Percentiles rank a stretch among this genome's conserved stretches.
Evolutionary conservation across 2,329 filamentous ascomycete species (phyloP).

Genomic region (Ophiostoma perfectum): DNA sequence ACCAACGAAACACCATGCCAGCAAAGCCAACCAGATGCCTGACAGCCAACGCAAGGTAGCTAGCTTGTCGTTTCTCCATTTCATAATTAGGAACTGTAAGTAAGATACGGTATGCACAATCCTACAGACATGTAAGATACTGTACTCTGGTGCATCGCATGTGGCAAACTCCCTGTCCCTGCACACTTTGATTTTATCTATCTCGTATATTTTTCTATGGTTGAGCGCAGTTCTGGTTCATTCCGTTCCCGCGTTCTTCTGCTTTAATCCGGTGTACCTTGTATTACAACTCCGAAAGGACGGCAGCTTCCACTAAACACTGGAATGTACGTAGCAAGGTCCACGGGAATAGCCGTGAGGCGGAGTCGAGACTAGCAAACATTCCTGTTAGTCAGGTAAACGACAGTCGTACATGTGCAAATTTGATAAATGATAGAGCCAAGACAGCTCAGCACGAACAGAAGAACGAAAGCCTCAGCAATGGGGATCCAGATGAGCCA

Average conservation of each 20-base stretch:
- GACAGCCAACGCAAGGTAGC: too few species aligned
- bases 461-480: too few species aligned
- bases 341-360: slow-evolving; percentile 8
- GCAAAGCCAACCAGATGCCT: not conserved
- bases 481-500: too few species aligned
- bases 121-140: slow-evolving; percentile 6
- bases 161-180: not conserved
- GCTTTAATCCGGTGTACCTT: too few species aligned
- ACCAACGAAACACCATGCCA: not conserved
- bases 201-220: not conserved
- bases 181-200: too few species aligned
- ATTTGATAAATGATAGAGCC: not conserved
- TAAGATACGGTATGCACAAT: not conserved
- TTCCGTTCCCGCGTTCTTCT: too few species aligned
- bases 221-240: too few species aligned
- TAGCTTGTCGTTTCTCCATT: too few species aligned
- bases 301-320: too few species aligned
- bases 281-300: too few species aligned
- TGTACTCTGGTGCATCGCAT: not conserved
- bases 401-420: not conserved
- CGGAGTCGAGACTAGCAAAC: not conserved
- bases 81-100: not conserved
- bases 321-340: not conserved
- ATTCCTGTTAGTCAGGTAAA: not conserved
- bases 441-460: not conserved